Conservation (phyloP, 176 grass and related monocot genomes). For the Tillandsia fasciculata region DNA sequence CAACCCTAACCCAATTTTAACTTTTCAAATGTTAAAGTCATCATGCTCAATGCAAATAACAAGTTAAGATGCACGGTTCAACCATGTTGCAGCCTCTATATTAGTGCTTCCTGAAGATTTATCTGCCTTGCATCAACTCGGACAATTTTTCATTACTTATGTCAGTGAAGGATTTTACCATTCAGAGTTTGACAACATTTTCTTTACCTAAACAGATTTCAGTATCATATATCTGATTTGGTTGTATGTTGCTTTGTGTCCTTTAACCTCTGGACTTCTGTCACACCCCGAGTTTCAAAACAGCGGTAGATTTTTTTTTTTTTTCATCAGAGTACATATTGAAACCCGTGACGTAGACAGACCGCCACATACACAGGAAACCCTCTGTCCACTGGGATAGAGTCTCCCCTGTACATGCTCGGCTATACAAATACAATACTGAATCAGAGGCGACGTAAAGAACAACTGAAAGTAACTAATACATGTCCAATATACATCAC, state of each 20-base stretch:
- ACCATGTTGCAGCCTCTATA: too few species aligned
- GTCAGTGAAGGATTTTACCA: not conserved
- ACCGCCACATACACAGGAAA: too few species aligned
- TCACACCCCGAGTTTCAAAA: too few species aligned
- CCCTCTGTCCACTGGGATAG: too few species aligned
- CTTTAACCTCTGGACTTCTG: not conserved
- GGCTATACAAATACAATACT: too few species aligned
- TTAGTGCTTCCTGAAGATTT: not conserved
- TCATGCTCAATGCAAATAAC: not conserved
- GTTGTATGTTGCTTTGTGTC: not conserved
- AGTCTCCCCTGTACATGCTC: too few species aligned
- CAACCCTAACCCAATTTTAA: not conserved
- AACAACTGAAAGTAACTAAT: too few species aligned
- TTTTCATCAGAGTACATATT: too few species aligned
- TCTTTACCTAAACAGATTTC: not conserved
- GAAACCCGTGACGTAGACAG: too few species aligned
- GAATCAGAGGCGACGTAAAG: too few species aligned
- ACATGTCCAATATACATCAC: too few species aligned
- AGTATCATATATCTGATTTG: not conserved
- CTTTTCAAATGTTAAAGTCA: not conserved
- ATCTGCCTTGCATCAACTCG: not conserved
- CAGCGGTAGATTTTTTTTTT: too few species aligned
- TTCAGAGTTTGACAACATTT: conserved; percentile 2
- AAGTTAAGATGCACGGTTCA: not conserved
- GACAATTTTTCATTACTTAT: not conserved